These are phyloP conservation scores for Yamadazyma philogaea DNA, from an alignment of 805 yeast species.

Conservation along the genomic window DNA sequence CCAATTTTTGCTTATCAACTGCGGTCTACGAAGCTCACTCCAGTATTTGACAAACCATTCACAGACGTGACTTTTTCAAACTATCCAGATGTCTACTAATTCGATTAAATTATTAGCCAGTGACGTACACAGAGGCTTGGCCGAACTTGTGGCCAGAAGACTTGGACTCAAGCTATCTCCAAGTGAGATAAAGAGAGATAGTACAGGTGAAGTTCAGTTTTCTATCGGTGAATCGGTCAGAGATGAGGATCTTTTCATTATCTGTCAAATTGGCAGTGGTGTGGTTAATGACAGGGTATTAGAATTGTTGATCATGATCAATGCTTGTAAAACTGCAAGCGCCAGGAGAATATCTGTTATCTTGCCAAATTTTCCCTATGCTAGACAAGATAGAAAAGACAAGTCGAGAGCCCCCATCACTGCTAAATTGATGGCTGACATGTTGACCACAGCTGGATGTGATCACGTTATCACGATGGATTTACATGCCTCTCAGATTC, in stretches of 20 bases:
- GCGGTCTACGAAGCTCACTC: too few relatives aligned
- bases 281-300: slow-evolving; percentile 80
- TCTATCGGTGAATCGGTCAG: slow-evolving; percentile 74
- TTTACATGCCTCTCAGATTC: slow-evolving; percentile 95
- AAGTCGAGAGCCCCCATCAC: slow-evolving; percentile 95
- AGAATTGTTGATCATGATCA: slow-evolving; percentile 85
- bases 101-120: slow-evolving; percentile 53
- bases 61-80: too few relatives aligned
- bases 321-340: slow-evolving; percentile 94
- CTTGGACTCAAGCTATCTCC: slow-evolving; percentile 72
- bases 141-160: slow-evolving; percentile 65
- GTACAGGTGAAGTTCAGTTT: slow-evolving; percentile 74
- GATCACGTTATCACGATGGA: slow-evolving; percentile 96
- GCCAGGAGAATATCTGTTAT: slow-evolving; percentile 93
- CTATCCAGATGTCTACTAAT: slow-evolving; percentile 69
- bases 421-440: slow-evolving; percentile 88
- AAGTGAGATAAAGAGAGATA: slow-evolving; percentile 70
- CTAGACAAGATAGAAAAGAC: slow-evolving; percentile 96
- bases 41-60: too few relatives aligned
- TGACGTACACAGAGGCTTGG: slow-evolving; percentile 83
- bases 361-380: slow-evolving; percentile 93
- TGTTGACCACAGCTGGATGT: slow-evolving; percentile 92
- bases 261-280: slow-evolving; percentile 77
- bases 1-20: too few relatives aligned
- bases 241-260: slow-evolving; percentile 77